Base-by-base conservation (phyloP, 2,329 filamentous ascomycete species). In the Juglanconis oblonga region DNA sequence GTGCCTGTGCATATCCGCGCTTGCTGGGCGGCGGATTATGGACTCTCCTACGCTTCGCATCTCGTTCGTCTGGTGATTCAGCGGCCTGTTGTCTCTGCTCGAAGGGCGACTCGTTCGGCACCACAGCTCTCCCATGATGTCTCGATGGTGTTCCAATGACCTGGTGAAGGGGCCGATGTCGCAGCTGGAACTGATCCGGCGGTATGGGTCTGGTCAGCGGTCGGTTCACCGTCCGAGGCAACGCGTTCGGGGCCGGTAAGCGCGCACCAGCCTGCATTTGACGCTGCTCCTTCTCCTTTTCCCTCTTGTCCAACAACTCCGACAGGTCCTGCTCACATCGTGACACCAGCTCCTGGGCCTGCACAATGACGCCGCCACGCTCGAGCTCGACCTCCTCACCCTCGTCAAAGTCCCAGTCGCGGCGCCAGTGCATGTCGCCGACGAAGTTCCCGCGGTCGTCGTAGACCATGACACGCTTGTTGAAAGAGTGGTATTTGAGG, bases 401-500 rank as follows among this genome's bases (percentile, higher is more conserved):
- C 61, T 95, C 90, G 38, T 84, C 84, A 29, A 97, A 77, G n/a
- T 84, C 82, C 42, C 81, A 82, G 55, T 84, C 82, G 50, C 87
- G 81, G 48, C 86, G 86, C 87, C 90, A 95, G 74, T 97, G 91
- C 36, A 87, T 85, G 71, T 97, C 93, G 3, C 92, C 93, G 33
- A 97, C 82, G 65, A 88, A 91, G 71, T 93, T 91, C 0, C 90
- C 86, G 2, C 84, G 79, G 51, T 91, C 87, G 72, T 97, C 92
- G 68, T 95, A 94, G 6, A 96, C 90, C 91, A 97, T 96, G 62
- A 95, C 79, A 4, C 91, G 87, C 70, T 87, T 91, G 77, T 97
- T 97, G 83, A 96, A 97, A 0, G 90, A 89, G 70, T 97, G 93
- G 65, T 89, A 96, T 65, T 89, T 90, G 63, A 97, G 83, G 55